These are phyloP conservation scores for Zymoseptoria crescenta DNA, from an alignment of 2,329 filamentous ascomycete genomes.

Conservation along the genomic window DNA sequence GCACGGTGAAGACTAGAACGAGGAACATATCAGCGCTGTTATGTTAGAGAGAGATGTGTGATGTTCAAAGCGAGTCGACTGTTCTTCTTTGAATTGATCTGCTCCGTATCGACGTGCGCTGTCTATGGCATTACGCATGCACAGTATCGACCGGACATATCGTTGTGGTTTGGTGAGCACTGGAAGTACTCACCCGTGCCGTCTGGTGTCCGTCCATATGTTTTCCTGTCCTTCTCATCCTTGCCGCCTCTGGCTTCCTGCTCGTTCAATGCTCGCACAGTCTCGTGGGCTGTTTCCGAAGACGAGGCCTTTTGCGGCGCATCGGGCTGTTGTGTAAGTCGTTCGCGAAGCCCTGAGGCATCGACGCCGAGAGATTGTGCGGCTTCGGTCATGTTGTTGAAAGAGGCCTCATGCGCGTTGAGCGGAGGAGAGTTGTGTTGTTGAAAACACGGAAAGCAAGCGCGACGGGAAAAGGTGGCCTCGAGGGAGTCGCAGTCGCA, in stretches of 20 bases:
- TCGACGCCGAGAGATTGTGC: conserved; percentile 16
- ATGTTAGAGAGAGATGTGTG: not conserved
- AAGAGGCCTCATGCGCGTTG: not conserved
- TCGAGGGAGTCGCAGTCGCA: not conserved
- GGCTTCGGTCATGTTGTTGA: conserved; percentile 14
- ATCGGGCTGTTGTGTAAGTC: conserved; percentile 32
- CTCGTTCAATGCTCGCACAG: conserved; percentile 44
- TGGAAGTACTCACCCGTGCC: conserved; percentile 64
- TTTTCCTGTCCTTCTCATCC: conserved; percentile 58
- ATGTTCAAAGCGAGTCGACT: not conserved
- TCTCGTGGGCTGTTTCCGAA: conserved; percentile 36
- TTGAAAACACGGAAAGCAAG: not conserved
- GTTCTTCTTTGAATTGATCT: not conserved
- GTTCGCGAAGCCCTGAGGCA: conserved; percentile 40
- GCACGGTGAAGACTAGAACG: conserved; percentile 78
- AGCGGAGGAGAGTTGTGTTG: not conserved
- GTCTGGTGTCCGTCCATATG: conserved; percentile 82
- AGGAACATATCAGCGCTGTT: conserved; percentile 20
- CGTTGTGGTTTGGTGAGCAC: conserved; percentile 3
- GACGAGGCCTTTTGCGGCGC: conserved; percentile 25
- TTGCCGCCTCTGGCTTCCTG: conserved; percentile 40
- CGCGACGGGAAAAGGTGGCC: not conserved
- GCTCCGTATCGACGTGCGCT: not conserved
- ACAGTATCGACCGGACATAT: not conserved
- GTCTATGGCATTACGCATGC: not conserved